Base-by-base conservation (phyloP, 495 filamentous ascomycete genomes). In the Annulohypoxylon bovei region DNA sequence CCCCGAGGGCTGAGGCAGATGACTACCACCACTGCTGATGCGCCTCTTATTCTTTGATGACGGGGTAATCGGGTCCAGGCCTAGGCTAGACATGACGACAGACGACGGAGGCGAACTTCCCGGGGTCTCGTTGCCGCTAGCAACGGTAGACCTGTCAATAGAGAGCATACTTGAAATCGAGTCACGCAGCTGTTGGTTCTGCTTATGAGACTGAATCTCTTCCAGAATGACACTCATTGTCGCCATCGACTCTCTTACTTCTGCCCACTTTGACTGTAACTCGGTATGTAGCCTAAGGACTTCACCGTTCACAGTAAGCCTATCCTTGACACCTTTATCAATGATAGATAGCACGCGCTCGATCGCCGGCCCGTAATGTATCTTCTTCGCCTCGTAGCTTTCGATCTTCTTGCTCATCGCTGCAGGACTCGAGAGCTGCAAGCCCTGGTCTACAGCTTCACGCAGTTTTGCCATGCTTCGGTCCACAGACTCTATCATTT, bases 311-410 rank as follows among this genome's bases (percentile, higher is more conserved):
- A 98, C 92, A 1, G 95, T 98, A 37, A 96, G 80, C 12, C 95
- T 88, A 70, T 98, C 93, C 72, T 91, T 91, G 67, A 98, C 90
- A 18, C 94, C 95, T 75, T 93, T 95, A 65, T 95, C 92, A 46
- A 98, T 97, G 76, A 98, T 95, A 18, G 88, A 86, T 42, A 98
- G 81, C 11, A 98, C 92, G 47, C 93, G 88, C 75, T 94, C 93
- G 71, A 99, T 97, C 2, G 95, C 93, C n/a, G 93, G 92, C 6
- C 94, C 90, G 75, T 98, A 99, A 77, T 98, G 95, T 67, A 88
- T 88, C 77, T 94, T 97, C 83, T 98, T 99, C 23, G 92, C 92
- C 79, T 98, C 94, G 79, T 97, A 98, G 63, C 85, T 96, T 79
- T 97, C 93, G 22, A 97, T 89, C 76, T 91, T 93, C 79, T 93